Evolutionary conservation across 129 eudicot species (phyloP).

Genomic region (Deinandra increscens): DNA sequence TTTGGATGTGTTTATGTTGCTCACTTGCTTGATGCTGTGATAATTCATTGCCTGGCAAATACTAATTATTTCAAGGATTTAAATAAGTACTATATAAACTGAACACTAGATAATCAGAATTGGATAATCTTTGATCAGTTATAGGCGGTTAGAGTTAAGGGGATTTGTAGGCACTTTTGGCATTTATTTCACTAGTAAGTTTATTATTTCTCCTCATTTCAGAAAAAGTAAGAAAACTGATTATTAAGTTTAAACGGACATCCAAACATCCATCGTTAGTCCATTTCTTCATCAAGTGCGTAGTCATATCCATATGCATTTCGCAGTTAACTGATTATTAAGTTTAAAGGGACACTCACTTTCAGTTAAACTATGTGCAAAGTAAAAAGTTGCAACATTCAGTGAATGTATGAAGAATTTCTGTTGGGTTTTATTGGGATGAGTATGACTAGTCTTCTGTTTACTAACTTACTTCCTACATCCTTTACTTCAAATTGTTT

Average conservation of each 20-base stretch:
- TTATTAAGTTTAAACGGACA: neutral
- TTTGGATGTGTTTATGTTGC: neutral
- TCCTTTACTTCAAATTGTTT: neutral
- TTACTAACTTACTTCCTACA: neutral
- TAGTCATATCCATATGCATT: neutral
- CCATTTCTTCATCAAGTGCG: neutral
- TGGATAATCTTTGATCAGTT: neutral
- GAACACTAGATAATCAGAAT: conserved; percentile 3
- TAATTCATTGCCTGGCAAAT: too few species aligned
- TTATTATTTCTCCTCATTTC: neutral
- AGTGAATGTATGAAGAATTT: neutral
- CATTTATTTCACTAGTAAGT: neutral
- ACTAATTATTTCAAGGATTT: too few species aligned
- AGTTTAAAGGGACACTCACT: too few species aligned
- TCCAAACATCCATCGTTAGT: neutral
- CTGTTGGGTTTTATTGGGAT: neutral
- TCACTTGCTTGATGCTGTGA: too few species aligned
- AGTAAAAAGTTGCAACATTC: neutral
- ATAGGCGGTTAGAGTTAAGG: conserved; percentile 9
- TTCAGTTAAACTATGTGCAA: conserved; percentile 7
- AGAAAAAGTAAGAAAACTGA: neutral
- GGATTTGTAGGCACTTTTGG: neutral
- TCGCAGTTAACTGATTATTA: neutral
- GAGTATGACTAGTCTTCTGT: neutral
- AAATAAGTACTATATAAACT: too few species aligned